Percentiles rank a stretch among this genome's conserved stretches.
phyloP scores from a whole-genome alignment of 106 monocot species.

The Dioscorea dumetorum region DNA sequence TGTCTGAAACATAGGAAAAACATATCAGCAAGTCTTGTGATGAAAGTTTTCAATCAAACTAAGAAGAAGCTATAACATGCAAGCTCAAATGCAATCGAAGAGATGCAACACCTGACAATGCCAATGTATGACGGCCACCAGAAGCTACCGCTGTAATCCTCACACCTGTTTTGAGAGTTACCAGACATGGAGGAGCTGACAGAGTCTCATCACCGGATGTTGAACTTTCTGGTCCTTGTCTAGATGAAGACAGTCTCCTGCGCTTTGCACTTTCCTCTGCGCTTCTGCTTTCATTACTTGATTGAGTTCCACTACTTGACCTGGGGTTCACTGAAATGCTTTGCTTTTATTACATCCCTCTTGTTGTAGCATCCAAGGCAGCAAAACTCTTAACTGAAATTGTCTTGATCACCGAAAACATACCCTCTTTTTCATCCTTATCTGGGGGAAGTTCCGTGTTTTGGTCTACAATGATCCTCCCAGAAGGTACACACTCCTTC shows the following conservation, averaged over 20 bases:
- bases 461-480: slow-evolving; percentile 37
- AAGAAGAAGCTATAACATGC: not conserved
- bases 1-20: slow-evolving; percentile 71
- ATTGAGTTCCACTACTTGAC: slow-evolving; percentile 23
- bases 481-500: slow-evolving; percentile 97
- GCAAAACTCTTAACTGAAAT: slow-evolving; percentile 1
- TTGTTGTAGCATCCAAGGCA: not conserved
- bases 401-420: slow-evolving; percentile 55
- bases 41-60: no score
- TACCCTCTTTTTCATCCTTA: slow-evolving; percentile 47
- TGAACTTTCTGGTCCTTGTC: slow-evolving; percentile 52
- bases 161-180: slow-evolving; percentile 54
- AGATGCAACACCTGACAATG: slow-evolving; percentile 64
- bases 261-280: slow-evolving; percentile 63
- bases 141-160: slow-evolving; percentile 69
- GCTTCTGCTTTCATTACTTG: slow-evolving; percentile 29
- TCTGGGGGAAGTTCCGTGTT: slow-evolving; percentile 22
- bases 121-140: slow-evolving; percentile 91
- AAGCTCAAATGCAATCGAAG: not conserved
- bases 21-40: not conserved
- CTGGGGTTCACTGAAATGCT: slow-evolving; percentile 63
- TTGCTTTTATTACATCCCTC: slow-evolving; percentile 1
- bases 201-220: slow-evolving; percentile 60
- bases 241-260: slow-evolving; percentile 57
- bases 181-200: slow-evolving; percentile 77